These are phyloP conservation scores for Saccharomycopsis hybrid DNA, from an alignment of 1,139 yeast species.

Conservation along the genomic window DNA sequence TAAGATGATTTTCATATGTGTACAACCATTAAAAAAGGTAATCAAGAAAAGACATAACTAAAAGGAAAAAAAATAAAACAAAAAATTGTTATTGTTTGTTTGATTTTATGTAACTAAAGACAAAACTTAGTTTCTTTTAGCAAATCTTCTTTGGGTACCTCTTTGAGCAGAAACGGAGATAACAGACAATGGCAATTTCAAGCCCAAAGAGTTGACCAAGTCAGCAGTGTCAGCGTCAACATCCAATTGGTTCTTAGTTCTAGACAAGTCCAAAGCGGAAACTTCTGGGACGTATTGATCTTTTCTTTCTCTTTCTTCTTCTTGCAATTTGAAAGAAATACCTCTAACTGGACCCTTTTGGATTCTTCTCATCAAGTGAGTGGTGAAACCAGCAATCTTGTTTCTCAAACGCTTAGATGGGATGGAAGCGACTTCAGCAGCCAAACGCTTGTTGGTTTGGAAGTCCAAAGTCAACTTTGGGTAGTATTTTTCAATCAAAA, in stretches of 20 bases:
- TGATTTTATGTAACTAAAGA: no score
- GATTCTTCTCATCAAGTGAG: constrained; percentile 99
- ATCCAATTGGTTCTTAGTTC: constrained; percentile 94
- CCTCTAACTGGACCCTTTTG: constrained; percentile 99
- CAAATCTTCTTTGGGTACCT: constrained; percentile 36
- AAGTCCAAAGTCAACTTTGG: constrained; percentile 99
- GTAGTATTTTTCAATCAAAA: constrained; percentile 99
- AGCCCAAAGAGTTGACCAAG: constrained; percentile 93
- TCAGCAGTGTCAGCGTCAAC: constrained; percentile 98
- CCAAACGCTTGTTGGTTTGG: constrained; percentile 99
- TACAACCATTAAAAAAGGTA: no score
- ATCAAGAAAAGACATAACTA: no score
- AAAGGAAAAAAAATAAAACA: no score
- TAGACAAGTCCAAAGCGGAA: constrained; percentile 97
- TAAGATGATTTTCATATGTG: no score
- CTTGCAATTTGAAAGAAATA: constrained; percentile 99
- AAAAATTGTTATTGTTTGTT: no score
- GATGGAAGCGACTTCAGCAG: constrained; percentile 97
- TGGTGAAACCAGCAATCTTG: constrained; percentile 99
- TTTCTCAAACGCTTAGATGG: constrained; percentile 99
- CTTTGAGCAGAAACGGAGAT: constrained; percentile 91
- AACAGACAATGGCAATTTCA: constrained; percentile 90
- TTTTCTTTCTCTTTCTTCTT: constrained; percentile 99
- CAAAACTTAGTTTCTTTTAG: constrained; percentile 20
- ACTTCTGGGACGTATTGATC: constrained; percentile 99